Evolutionary conservation across 371 early-diverging fungal genomes (phyloP).

Genomic region (Mortierella sp.): DNA sequence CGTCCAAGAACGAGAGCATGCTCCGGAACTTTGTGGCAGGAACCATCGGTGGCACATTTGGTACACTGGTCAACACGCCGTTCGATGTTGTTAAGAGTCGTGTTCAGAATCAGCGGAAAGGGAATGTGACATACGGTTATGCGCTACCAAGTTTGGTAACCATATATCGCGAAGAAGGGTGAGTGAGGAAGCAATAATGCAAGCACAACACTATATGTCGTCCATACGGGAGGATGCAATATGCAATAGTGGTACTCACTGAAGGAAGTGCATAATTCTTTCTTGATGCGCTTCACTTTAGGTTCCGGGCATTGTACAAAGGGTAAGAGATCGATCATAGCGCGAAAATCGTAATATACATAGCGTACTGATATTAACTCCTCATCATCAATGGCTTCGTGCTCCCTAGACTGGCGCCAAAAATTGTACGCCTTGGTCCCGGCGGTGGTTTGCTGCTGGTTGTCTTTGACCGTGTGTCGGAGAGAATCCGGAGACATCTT

Average conservation of each 20-base stretch:
- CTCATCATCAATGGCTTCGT: slow-evolving; percentile 55
- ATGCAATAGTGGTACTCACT: too few relatives aligned
- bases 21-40: slow-evolving; percentile 90
- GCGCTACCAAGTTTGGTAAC: slow-evolving; percentile 74
- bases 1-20: slow-evolving; percentile 77
- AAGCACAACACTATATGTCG: neutral
- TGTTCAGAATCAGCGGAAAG: slow-evolving; percentile 82
- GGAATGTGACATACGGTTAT: slow-evolving; percentile 80
- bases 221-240: too few relatives aligned
- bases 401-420: slow-evolving; percentile 91
- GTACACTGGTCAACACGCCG: slow-evolving; percentile 91
- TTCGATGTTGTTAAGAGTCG: slow-evolving; percentile 96
- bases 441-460: slow-evolving; percentile 88
- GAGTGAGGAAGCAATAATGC: slow-evolving; percentile 9
- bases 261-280: too few relatives aligned
- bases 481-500: slow-evolving; percentile 77
- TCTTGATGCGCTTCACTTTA: slow-evolving; percentile 17
- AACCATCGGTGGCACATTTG: slow-evolving; percentile 91
- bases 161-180: slow-evolving; percentile 90
- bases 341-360: neutral
- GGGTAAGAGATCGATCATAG: slow-evolving; percentile 11
- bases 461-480: slow-evolving; percentile 87
- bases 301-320: slow-evolving; percentile 79
- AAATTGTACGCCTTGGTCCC: slow-evolving; percentile 94
- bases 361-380: neutral